Conservation (phyloP, 768 basidiomycete species). For the Agrocybe praecox region DNA sequence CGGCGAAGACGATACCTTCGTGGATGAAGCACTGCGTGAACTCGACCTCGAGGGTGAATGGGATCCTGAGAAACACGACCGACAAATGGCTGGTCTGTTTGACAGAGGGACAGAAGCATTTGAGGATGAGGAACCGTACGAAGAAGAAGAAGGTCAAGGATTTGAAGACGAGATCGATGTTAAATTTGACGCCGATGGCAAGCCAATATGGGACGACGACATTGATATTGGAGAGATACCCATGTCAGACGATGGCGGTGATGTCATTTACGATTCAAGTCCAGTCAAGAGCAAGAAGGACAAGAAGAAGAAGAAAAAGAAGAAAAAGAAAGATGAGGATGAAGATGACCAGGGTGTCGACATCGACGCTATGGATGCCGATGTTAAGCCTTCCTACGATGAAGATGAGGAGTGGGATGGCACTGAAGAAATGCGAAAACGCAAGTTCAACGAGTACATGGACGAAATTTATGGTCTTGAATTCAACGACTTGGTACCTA, state of each 20-base stretch:
- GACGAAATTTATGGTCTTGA: slow-evolving; percentile 89
- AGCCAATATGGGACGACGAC: slow-evolving; percentile 93
- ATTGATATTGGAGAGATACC: slow-evolving; percentile 76
- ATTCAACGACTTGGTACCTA: slow-evolving; percentile 91
- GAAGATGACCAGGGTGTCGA: slow-evolving; percentile 60
- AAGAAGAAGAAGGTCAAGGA: slow-evolving; percentile 29
- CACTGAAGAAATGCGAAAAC: slow-evolving; percentile 89
- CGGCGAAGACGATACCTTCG: slow-evolving; percentile 33
- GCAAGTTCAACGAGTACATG: slow-evolving; percentile 85
- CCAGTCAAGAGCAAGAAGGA: slow-evolving; percentile 20
- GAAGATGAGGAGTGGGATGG: slow-evolving; percentile 79
- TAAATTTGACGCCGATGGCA: slow-evolving; percentile 44
- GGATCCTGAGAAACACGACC: slow-evolving; percentile 85
- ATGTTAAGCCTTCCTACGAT: slow-evolving; percentile 30
- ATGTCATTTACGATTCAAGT: slow-evolving; percentile 14
- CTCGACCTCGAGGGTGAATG: slow-evolving; percentile 92
- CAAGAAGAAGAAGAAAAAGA: slow-evolving; percentile 39
- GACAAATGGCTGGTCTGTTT: slow-evolving; percentile 79
- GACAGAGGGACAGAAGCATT: slow-evolving; percentile 19
- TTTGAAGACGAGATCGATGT: slow-evolving; percentile 37
- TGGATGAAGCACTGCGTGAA: slow-evolving; percentile 55
- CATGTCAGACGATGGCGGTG: slow-evolving; percentile 33
- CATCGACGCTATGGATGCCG: slow-evolving; percentile 54
- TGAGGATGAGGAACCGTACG: slow-evolving; percentile 47
- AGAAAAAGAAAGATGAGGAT: slow-evolving; percentile 55